phyloP scores from a whole-genome alignment of 257 asterid genomes.

The Solanum microdontum region DNA sequence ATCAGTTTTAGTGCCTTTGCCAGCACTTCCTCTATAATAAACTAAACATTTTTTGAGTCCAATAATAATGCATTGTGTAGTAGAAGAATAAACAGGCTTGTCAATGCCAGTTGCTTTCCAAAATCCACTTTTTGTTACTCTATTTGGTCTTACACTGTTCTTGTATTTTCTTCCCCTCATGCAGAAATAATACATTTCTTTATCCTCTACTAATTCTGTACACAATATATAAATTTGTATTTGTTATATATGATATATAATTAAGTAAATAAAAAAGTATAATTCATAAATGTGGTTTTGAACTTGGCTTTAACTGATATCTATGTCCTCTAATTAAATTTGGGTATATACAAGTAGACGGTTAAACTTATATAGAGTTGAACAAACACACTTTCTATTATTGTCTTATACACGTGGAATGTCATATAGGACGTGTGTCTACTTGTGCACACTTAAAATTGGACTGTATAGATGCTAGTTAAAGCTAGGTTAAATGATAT shows the following conservation, averaged over 20 bases:
- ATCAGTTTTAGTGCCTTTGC: slow-evolving; percentile 35
- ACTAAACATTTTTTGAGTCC: slow-evolving; percentile 54
- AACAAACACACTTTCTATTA: background rate
- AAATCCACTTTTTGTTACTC: slow-evolving; percentile 48
- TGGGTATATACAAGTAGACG: background rate
- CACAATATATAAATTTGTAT: too few species aligned
- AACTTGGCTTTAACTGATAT: background rate
- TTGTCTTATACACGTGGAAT: background rate
- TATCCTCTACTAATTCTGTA: slow-evolving; percentile 1
- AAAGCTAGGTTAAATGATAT: background rate
- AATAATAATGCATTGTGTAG: background rate
- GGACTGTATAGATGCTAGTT: background rate
- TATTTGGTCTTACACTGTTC: slow-evolving; percentile 40
- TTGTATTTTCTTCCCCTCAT: slow-evolving; percentile 48
- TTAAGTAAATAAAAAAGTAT: too few species aligned
- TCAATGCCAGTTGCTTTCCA: slow-evolving; percentile 64
- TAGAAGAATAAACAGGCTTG: slow-evolving; percentile 23
- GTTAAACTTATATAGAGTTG: background rate
- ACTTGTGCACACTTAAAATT: background rate
- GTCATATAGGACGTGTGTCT: background rate
- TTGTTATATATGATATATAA: too few species aligned
- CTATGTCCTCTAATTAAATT: too few species aligned
- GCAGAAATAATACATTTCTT: slow-evolving; percentile 52
- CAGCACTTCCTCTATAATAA: slow-evolving; percentile 41
- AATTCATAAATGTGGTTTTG: background rate